A percentile compares a stretch with the other conserved stretches of the same genome.
Conservation (phyloP, 1,284 basidiomycete species). For the Psilocybe mexicana region DNA sequence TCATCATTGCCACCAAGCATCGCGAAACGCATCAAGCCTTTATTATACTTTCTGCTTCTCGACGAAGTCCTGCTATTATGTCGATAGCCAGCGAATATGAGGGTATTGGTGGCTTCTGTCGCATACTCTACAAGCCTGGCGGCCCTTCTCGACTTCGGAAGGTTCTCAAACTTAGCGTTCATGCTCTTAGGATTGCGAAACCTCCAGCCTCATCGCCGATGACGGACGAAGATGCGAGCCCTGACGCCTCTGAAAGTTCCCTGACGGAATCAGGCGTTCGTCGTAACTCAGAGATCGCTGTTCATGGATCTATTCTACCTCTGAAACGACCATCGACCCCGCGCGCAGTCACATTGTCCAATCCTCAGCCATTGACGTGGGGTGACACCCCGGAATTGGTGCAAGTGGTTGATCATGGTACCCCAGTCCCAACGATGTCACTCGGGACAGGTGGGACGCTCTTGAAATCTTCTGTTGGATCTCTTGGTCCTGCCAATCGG, state of each 20-base stretch:
- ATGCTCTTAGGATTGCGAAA: conserved; percentile 56
- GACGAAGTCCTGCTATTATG: conserved; percentile 68
- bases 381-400: conserved; percentile 30
- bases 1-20: conserved; percentile 58
- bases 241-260: not conserved
- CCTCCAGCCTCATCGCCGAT: conserved; percentile 24
- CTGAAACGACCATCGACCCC: conserved; percentile 45
- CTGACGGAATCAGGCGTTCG: conserved; percentile 27
- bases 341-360: conserved; percentile 47
- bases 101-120: conserved; percentile 82
- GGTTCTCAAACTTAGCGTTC: conserved; percentile 71
- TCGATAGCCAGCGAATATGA: conserved; percentile 70
- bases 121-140: conserved; percentile 86
- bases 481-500: conserved; percentile 40
- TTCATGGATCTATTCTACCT: conserved; percentile 5
- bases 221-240: conserved; percentile 3
- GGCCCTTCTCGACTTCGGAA: conserved; percentile 78
- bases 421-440: conserved; percentile 47
- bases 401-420: conserved; percentile 29
- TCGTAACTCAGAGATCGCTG: conserved; percentile 53
- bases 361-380: conserved; percentile 44
- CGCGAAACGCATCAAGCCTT: conserved; percentile 66
- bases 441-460: conserved; percentile 62
- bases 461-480: conserved; percentile 58
- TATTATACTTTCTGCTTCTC: conserved; percentile 71